Evolutionary conservation across 257 asterid genomes (phyloP), one percentile per base, ranked within the genome.

Genomic region (Forsythia viridissima): DNA sequence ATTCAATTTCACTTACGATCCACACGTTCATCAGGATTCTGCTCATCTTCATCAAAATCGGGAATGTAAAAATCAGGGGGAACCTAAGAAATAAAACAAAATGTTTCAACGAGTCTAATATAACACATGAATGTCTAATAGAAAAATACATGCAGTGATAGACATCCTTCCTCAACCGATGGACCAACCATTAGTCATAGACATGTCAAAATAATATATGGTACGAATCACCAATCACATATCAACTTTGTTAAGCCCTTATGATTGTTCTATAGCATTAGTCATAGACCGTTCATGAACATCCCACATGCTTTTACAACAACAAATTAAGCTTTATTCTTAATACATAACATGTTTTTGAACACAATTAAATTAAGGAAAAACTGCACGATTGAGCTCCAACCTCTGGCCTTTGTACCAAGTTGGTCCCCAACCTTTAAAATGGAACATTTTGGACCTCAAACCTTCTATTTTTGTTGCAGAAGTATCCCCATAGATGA

Each of bases 21-120:
- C 48, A 90, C 83, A 46, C 99, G 97, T 72, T 90, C 94, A 82
- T 96, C 98, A 66, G 95, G 98, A 83, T 96, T 91, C 86, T 80
- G 94, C 77, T 85, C 92, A 77, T 93, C 97, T 87, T 96, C 98
- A 79, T 96, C 92, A 82, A 89, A 87, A 72, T 96, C 99, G 36
- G 99, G 99, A 75, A 96, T 84, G 75, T 93, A 96, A 76, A 91
- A 92, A 84, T 93, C 99, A 10, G 99, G 99, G 9, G 99, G 99
- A 72, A 96, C 98, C 99, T 95, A 80, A 52, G 67, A 39, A 30
- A 83, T 4, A 77, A 68, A 75, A 76, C 38, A 66, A 24, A 74
- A 37, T 66, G 70, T 67, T n/a, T n/a, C 70, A 72, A 40, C 40
- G 77, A 74, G 67, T 74, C 8, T 46, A 24, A 66, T 38, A 71